Base-by-base conservation (phyloP, 108 stramenopile species). In the Pelagomonas calceolata region DNA sequence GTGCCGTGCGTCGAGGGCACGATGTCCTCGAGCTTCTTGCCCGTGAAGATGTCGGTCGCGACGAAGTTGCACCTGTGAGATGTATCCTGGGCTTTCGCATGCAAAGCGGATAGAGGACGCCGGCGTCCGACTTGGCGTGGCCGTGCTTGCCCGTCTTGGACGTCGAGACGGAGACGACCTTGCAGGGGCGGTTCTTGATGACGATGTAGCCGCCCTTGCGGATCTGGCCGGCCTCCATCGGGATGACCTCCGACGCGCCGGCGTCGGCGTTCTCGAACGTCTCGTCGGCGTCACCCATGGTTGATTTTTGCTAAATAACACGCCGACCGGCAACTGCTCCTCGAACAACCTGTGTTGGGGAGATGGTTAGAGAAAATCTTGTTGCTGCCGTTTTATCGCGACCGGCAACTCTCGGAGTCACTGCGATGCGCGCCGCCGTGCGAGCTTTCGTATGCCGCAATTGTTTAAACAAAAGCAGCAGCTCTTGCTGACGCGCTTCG, bases 121-220 rank as follows among this genome's bases (percentile, higher is more conserved):
- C n/a, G n/a, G n/a, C n/a, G n/a, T n/a, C n/a, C n/a, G n/a, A n/a
- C 90, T 99, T 99, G 84, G 99, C 99, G 92, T 99, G 99, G 68
- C 99, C 99, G 93, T 99, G 99, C 95, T 98, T 98, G 80, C 97
- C 97, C 73, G 98, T 99, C 95, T 98, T 98, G 82, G 96, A 99
- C 79, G 96, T 97, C 72, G 96, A 95, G 73, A 98, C 95, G 79
- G 73, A 84, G 73, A 94, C 78, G 75, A 99, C 94, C 94, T 99
- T 99, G 95, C 97, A 98, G 70, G 96, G 95, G 81, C 89, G 86
- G 68, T 92, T 95, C 92, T 98, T 97, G 90, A 96, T 92, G 88
- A 93, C 89, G 79, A 93, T 92, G 88, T 80, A 89, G 70, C 91
- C 90, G 88, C 90, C 89, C 85, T 91, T 93, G 86, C 91, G 91